Evolutionary conservation across 306 rosid species (phyloP), one percentile per base, ranked within the genome.

Genomic region (Hippophae rhamnoides): DNA sequence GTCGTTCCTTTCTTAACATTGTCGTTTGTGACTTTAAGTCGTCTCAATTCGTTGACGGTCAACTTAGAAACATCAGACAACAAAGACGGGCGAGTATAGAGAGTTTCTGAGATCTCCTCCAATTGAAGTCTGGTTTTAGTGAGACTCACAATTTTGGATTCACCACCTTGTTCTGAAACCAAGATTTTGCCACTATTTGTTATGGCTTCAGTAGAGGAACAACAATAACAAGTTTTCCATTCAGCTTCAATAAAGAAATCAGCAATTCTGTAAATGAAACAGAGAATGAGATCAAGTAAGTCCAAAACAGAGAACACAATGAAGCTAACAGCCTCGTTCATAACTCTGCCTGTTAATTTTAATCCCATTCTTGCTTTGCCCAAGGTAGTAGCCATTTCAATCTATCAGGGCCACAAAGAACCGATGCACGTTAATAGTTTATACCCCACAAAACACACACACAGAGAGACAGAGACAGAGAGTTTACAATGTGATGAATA

Each of bases 101-200:
- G 94, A 3, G 99, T 93, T 49, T 88, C 94, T 0, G 99, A 93
- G 52, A 93, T 86, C 63, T 93, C 97, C 63, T 88, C 99, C 2
- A 93, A 56, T 7, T 72, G 84, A 6, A 93, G 76, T 64, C 75
- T 88, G 0, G 72, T 75, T 0, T 94, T 82, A 41, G 69, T 78
- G 0, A 90, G 59, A 6, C 85, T 82, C 41, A 90, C 86, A 3
- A 90, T 78, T 67, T 84, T 90, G 0, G 95, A 84, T 62, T 86
- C 88, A 1, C 89, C 95, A 1, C 89, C 95, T 61, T 88, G 78
- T 41, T 93, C 89, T 0, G 97, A 88, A 3, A 92, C 90, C 80
- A 88, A 72, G 79, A 93, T 86, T 66, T 86, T 79, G 2, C 95
- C 99, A n/a, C 89, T 57, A 54, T 75, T 60, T 0, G 88, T 67